A percentile compares a stretch with the other conserved stretches of the same genome.
Evolutionary conservation across 2,329 filamentous ascomycete genomes (phyloP).

Genomic region (Huntiella decipiens): DNA sequence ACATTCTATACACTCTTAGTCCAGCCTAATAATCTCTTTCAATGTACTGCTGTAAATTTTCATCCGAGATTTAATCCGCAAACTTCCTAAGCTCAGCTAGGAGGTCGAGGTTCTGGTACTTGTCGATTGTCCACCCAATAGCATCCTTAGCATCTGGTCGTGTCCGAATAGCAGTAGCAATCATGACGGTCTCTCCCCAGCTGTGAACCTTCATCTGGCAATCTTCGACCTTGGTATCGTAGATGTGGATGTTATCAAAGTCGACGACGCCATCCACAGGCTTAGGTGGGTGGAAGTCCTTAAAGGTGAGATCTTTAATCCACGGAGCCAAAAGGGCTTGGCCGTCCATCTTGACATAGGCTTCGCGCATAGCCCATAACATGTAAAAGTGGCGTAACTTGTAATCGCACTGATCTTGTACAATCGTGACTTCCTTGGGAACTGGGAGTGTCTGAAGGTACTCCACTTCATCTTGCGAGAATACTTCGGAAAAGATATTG

Average conservation of each 20-base stretch:
- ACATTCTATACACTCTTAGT: too few species aligned
- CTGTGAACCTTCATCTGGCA: conserved; percentile 9
- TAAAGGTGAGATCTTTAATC: conserved; percentile 53
- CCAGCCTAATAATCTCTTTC: too few species aligned
- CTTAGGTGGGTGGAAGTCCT: conserved; percentile 37
- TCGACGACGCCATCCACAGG: conserved; percentile 13
- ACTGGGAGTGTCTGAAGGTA: conserved; percentile 34
- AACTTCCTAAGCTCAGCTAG: neutral
- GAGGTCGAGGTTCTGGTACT: conserved; percentile 5
- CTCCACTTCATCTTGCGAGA: conserved; percentile 40
- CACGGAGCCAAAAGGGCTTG: conserved; percentile 57
- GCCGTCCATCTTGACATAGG: conserved; percentile 68
- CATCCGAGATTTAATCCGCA: neutral
- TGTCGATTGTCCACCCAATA: neutral
- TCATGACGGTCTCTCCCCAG: conserved; percentile 6
- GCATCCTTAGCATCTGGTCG: conserved; percentile 2
- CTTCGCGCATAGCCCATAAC: conserved; percentile 62
- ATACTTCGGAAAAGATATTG: conserved; percentile 53
- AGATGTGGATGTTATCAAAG: conserved; percentile 4
- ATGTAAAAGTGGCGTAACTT: conserved; percentile 56
- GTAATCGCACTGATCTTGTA: conserved; percentile 22
- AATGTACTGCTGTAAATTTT: neutral
- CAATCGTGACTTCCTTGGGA: neutral
- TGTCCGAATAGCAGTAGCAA: conserved; percentile 9
- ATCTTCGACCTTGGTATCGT: conserved; percentile 1